phyloP scores from a whole-genome alignment of 306 rosid species.

The Abrus precatorius region DNA sequence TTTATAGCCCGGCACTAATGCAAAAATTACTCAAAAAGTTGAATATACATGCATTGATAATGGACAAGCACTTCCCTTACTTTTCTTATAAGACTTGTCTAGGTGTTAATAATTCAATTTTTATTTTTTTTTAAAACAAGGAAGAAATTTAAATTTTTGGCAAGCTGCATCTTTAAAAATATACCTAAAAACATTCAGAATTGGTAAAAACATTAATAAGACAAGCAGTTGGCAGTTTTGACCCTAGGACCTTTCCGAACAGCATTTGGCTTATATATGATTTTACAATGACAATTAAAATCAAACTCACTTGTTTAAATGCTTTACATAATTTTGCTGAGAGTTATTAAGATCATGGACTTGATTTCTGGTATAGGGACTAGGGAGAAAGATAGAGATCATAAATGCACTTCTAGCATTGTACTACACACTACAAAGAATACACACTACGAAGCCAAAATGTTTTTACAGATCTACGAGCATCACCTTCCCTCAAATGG shows the following conservation, averaged over 20 bases:
- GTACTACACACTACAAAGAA: conserved; percentile 43
- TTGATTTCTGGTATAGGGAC: background rate
- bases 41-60: background rate
- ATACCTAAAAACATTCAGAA: too few species aligned
- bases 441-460: conserved; percentile 37
- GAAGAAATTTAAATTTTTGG: too few species aligned
- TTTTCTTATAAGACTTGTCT: too few species aligned
- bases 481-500: conserved; percentile 24
- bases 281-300: background rate
- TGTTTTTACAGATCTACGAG: conserved; percentile 34
- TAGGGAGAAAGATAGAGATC: background rate
- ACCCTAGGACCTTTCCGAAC: too few species aligned
- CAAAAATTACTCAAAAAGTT: background rate
- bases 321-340: background rate
- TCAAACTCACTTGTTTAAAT: background rate
- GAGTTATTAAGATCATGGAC: background rate
- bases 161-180: too few species aligned
- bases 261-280: too few species aligned
- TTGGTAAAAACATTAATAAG: too few species aligned
- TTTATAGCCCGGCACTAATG: background rate
- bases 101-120: too few species aligned
- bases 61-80: too few species aligned
- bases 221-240: too few species aligned
- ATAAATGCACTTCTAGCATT: conserved; percentile 27
- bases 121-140: too few species aligned